Percentiles rank a stretch among this genome's conserved stretches.
These are phyloP conservation scores for Camillea tinctor DNA, from an alignment of 2,329 filamentous ascomycete genomes.

Conservation along the genomic window DNA sequence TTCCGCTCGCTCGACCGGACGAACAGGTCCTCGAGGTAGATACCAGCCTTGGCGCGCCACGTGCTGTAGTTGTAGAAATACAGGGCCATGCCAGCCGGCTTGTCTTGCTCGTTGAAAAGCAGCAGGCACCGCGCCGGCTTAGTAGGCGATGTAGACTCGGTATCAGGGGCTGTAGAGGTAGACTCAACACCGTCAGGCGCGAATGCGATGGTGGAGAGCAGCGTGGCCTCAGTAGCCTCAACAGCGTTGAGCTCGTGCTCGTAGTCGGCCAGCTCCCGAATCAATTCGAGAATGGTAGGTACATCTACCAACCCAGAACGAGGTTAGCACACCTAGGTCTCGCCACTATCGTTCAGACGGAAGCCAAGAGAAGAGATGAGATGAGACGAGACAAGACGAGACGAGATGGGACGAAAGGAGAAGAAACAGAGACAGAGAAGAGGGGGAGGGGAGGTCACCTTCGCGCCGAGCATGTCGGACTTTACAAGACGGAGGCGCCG, in stretches of 20 bases:
- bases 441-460: slow-evolving; percentile 41
- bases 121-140: slow-evolving; percentile 76
- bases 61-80: slow-evolving; percentile 97
- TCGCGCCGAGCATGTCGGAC: slow-evolving; percentile 60
- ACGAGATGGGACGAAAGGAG: too few species aligned
- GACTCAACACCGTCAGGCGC: slow-evolving; percentile 51
- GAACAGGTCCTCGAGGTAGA: slow-evolving; percentile 94
- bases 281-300: slow-evolving; percentile 74
- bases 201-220: slow-evolving; percentile 77
- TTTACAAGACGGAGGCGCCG: slow-evolving; percentile 29
- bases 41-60: slow-evolving; percentile 82
- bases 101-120: slow-evolving; percentile 50
- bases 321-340: slow-evolving; percentile 7
- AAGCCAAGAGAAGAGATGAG: background rate
- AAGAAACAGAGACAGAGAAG: too few species aligned
- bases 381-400: too few species aligned
- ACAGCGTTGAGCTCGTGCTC: slow-evolving; percentile 75
- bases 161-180: slow-evolving; percentile 38
- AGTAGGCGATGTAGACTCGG: slow-evolving; percentile 53
- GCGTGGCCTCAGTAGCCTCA: slow-evolving; percentile 72
- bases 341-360: background rate
- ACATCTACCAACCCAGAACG: slow-evolving; percentile 62
- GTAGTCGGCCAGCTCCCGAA: slow-evolving; percentile 84
- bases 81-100: slow-evolving; percentile 72
- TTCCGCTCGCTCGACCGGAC: slow-evolving; percentile 70